phyloP scores from a whole-genome alignment of 768 basidiomycete genomes.

The Asterophora lycoperdoides region DNA sequence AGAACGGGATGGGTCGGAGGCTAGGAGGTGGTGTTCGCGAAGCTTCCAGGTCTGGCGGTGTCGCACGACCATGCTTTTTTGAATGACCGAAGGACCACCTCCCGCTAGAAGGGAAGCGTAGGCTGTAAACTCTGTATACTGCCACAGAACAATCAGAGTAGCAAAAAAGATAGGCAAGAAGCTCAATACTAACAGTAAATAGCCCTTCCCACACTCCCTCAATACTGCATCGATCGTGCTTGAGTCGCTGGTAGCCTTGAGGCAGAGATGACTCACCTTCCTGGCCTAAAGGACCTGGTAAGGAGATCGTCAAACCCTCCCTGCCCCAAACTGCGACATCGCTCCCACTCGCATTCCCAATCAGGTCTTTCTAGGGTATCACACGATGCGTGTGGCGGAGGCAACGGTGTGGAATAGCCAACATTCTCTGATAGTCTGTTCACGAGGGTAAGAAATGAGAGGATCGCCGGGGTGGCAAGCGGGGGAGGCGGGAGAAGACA shows the following conservation, averaged over 20 bases:
- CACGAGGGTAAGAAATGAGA: constrained; percentile 59
- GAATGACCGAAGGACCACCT: constrained; percentile 58
- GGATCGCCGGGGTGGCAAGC: constrained; percentile 66
- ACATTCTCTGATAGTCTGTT: constrained; percentile 29
- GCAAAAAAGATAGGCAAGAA: not conserved
- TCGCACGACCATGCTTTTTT: constrained; percentile 70
- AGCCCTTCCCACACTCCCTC: constrained; percentile 80
- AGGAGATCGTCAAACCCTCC: constrained; percentile 29
- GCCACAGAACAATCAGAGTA: not conserved
- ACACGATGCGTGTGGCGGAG: constrained; percentile 28
- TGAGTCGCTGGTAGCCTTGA: constrained; percentile 2
- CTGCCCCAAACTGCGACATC: constrained; percentile 40
- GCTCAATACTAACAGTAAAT: constrained; percentile 53
- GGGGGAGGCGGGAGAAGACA: constrained; percentile 53
- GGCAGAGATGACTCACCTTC: constrained; percentile 36
- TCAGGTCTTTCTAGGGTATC: constrained; percentile 37
- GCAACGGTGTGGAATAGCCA: constrained; percentile 29
- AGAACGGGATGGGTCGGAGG: constrained; percentile 24
- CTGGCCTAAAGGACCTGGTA: constrained; percentile 51
- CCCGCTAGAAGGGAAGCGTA: constrained; percentile 78
- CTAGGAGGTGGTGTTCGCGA: constrained; percentile 63
- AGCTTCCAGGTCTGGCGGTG: constrained; percentile 92
- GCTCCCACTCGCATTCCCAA: constrained; percentile 71
- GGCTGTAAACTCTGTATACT: constrained; percentile 84
- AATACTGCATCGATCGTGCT: constrained; percentile 34